Base-by-base conservation (phyloP, 768 basidiomycete species). In the Xanthoconium stramineum region DNA sequence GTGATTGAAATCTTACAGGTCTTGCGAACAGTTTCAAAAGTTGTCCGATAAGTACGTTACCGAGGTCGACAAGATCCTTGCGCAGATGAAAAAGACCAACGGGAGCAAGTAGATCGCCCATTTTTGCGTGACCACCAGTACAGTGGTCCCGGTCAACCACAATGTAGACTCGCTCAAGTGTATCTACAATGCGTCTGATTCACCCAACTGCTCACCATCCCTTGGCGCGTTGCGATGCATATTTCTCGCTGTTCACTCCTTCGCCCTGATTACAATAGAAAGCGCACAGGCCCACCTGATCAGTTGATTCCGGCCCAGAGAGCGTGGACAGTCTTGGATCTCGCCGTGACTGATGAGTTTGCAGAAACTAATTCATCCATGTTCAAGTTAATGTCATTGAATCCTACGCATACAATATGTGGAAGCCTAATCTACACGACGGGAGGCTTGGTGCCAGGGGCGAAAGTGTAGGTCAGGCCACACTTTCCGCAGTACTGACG, bases 401-500 rank as follows among this genome's bases (percentile, higher is more conserved):
- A 20, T 57, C 46, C 36, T 66, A 55, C 29, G 32, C 46, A 50
- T 55, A 56, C 58, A 52, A 55, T 43, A 65, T 58, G 52, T 50
- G 29, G 44, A 33, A 33, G 19, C 32, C 32, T 55, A 61, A 35
- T 65, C 78, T 81, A 89, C 57, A 83, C 83, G 55, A 78, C 81
- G 53, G 89, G 87, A 49, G 89, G 89, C 75, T 89, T 89, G 73
- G 82, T 83, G 60, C 88, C 89, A 47, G 90, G 85, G 58, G 81
- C 79, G 79, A 92, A 91, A 55, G 86, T 85, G 80, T 91, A 92
- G 49, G 90, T 92, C 75, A 93, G 73, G 47, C 89, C 90, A 61
- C 91, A 94, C 79, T 92, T 92, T 77, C 96, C 95, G 75, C 95
- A 98, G 78, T 96, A 95, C 78, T 98, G 96, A 65, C 96, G 88